Evolutionary conservation across 2,329 filamentous ascomycete genomes (phyloP), one percentile per base, ranked within the genome.

Genomic region (Plenodomus tracheiphilus): DNA sequence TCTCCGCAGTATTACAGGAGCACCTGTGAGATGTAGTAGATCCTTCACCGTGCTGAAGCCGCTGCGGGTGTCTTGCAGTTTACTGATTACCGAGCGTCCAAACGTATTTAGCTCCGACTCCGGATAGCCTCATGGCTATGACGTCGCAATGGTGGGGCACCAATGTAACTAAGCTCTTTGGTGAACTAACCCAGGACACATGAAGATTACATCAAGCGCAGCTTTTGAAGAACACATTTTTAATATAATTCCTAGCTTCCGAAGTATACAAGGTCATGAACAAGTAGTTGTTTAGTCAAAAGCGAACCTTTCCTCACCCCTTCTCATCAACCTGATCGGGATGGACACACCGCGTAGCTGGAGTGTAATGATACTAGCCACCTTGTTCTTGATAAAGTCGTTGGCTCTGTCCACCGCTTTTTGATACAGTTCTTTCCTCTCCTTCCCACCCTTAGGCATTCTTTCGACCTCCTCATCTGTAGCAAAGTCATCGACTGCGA

Each of bases 271-370:
- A 25, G 22, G 22, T 10, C 10, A 25, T 5, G 22, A 5, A 5
- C 5, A 25, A 10, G 10, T 25, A 25, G 22, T 5, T 25, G 22
- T 25, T 44, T 61, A 62, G 28, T 64, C 59, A 58, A 62, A 70
- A 51, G 57, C 58, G 72, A 92, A 91, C 62, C 81, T 80, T 77
- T 92, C 89, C 55, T 81, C 73, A 0, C 88, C 88, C 58, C 86
- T 83, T 74, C 75, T 83, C 9, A 89, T 85, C 56, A 93, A 71
- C 54, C 87, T 75, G 35, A 93, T 74, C 0, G 86, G 85, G 28
- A 93, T 83, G 46, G 80, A 75, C 5, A 75, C 75, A 22, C 84
- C 68, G 34, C 71, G 78, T 70, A 93, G 76, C 74, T 90, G 88
- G 58, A 93, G 75, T 51, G 89, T 91, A 51, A 93, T 79, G 47